phyloP scores from a whole-genome alignment of 257 asterid species.

The Solanum rostratum region DNA sequence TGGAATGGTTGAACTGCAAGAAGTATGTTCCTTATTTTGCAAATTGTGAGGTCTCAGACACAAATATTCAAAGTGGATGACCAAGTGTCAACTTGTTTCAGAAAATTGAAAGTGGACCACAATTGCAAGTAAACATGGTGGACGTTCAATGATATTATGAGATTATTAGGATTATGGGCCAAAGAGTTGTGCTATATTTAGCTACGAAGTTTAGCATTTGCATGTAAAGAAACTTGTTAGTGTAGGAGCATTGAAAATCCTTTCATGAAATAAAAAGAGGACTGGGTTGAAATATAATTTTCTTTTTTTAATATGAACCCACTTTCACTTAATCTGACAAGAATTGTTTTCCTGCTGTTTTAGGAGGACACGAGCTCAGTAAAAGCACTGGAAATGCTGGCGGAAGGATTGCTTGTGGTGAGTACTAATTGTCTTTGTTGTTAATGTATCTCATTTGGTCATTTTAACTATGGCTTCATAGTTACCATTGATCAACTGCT shows the following conservation, averaged over 20 bases:
- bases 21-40: neutral
- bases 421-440: neutral
- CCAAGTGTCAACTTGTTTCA: neutral
- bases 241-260: neutral
- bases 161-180: neutral
- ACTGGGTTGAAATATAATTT: neutral
- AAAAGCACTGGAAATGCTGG: slow-evolving; percentile 97
- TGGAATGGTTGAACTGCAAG: neutral
- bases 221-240: neutral
- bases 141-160: neutral
- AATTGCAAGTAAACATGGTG: neutral
- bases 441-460: neutral
- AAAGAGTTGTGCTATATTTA: neutral
- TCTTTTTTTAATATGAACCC: neutral
- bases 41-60: neutral
- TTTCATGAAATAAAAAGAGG: neutral
- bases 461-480: neutral
- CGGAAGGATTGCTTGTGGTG: slow-evolving; percentile 93
- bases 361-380: slow-evolving; percentile 98
- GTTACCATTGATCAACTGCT: neutral
- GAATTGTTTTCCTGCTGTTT: slow-evolving; percentile 4
- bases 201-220: neutral
- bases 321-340: neutral
- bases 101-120: neutral
- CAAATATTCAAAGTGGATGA: neutral